phyloP scores from a whole-genome alignment of 352 stramenopile genomes.

The Pythium diclinum region DNA sequence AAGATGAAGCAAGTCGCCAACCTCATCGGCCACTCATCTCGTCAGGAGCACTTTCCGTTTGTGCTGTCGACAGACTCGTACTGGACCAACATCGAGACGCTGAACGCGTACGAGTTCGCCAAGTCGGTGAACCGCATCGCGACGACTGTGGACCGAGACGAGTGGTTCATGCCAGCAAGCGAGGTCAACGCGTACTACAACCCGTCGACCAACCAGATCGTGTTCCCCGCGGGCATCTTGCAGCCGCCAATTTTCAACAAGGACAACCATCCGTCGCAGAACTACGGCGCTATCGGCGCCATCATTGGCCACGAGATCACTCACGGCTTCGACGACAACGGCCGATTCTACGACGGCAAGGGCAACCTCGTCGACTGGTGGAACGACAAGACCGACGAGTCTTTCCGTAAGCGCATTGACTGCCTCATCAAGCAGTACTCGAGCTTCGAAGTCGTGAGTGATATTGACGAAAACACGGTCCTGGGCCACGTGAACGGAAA shows the following conservation, averaged over 20 bases:
- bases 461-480: slow-evolving; percentile 34
- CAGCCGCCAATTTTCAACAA: slow-evolving; percentile 93
- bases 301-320: slow-evolving; percentile 96
- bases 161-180: slow-evolving; percentile 91
- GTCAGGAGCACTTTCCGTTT: slow-evolving; percentile 53
- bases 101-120: slow-evolving; percentile 45
- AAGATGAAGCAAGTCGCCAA: slow-evolving; percentile 88
- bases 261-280: slow-evolving; percentile 79
- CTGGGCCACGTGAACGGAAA: slow-evolving; percentile 75
- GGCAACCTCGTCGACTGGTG: slow-evolving; percentile 94
- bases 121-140: slow-evolving; percentile 40
- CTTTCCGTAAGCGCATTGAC: slow-evolving; percentile 61
- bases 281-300: slow-evolving; percentile 92
- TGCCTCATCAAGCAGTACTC: slow-evolving; percentile 73
- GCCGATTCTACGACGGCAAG: slow-evolving; percentile 82
- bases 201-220: slow-evolving; percentile 85
- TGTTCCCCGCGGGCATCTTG: slow-evolving; percentile 95
- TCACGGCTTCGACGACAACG: slow-evolving; percentile 94
- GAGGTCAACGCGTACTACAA: slow-evolving; percentile 92
- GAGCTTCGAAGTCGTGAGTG: slow-evolving; percentile 42
- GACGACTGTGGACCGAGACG: slow-evolving; percentile 46
- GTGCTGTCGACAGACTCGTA: slow-evolving; percentile 38
- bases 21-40: slow-evolving; percentile 58
- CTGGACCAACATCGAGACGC: slow-evolving; percentile 46
- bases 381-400: slow-evolving; percentile 73